Evolutionary conservation across 2,329 filamentous ascomycete species (phyloP).

Genomic region (Sporothrix luriei): DNA sequence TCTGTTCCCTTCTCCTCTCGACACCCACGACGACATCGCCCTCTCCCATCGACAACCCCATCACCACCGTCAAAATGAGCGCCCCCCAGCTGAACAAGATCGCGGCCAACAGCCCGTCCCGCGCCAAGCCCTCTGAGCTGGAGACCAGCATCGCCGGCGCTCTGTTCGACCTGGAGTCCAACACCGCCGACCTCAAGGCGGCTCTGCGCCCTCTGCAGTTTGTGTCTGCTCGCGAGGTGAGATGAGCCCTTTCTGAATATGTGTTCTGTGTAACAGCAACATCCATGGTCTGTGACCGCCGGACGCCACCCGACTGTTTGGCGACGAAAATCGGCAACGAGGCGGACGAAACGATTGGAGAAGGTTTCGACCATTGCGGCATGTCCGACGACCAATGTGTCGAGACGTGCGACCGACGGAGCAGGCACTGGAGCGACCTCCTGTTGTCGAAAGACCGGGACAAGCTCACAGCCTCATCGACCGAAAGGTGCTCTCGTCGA

Average conservation of each 20-base stretch:
- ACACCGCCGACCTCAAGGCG: constrained; percentile 96
- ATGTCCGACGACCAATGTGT: neutral
- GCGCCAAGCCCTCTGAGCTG: constrained; percentile 94
- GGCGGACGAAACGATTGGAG: constrained; percentile 1
- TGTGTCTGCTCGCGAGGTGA: constrained; percentile 98
- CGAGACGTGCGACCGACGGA: constrained; percentile 17
- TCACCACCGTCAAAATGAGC: constrained; percentile 51
- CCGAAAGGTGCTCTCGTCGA: constrained; percentile 14
- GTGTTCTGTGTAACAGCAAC: constrained; percentile 27
- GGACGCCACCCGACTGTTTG: neutral
- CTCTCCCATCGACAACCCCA: constrained; percentile 26
- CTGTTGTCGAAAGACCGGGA: constrained; percentile 21
- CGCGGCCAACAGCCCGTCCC: constrained; percentile 92
- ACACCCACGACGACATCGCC: constrained; percentile 1
- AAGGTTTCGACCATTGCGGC: neutral
- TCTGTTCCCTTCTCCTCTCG: neutral
- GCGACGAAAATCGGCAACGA: neutral
- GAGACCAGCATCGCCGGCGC: constrained; percentile 96
- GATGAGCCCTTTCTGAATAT: constrained; percentile 47
- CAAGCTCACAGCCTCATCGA: neutral
- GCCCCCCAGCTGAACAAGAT: constrained; percentile 90
- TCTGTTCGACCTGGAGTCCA: constrained; percentile 98
- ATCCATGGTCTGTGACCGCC: constrained; percentile 25
- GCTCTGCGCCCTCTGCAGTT: constrained; percentile 97
- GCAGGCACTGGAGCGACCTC: neutral